Base-by-base conservation (phyloP, 2,329 filamentous ascomycete species). In the Sclerotinia minor region DNA sequence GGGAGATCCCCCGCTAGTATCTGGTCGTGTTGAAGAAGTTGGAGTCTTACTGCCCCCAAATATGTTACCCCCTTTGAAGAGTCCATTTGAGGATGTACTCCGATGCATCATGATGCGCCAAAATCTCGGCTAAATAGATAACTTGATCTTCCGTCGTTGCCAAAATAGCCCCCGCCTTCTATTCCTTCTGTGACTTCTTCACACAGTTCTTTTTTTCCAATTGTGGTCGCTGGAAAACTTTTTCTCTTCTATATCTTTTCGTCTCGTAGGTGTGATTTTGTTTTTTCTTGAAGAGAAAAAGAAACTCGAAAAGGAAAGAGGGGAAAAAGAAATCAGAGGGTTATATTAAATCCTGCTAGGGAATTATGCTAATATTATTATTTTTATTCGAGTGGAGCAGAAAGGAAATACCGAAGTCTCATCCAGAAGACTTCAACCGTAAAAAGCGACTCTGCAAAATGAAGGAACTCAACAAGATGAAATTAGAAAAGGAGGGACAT, bases 41-140 rank as follows among this genome's bases (percentile, higher is more conserved):
- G 73, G 69, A 32, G 75, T 75, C 65, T 73, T 76, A 65, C 66
- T 74, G 57, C 70, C 61, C 29, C 71, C 69, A 67, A 74, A 74
- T 59, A 74, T 70, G 63, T 68, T 69, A 41, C 67, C 64, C 41
- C 69, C 68, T 58, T 65, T 71, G 60, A 71, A 72, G 44, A 72
- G 45, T 29, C 70, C 72, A 59, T 65, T 61, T 50, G 59, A 69
- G 50, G 54, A 35, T 29, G 68, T 67, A 65, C 64, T 26, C 53
- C 65, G 65, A 55, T 71, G 69, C 71, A 72, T 72, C 32, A 41
- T 24, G 19, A 5, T 44, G 45, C 45, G 44, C 65, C 65, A 53
- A 61, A 67, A 63, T 35, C 58, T 67, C 65, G 65, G 65, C 35
- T 67, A 67, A 63, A 44, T 44, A 54, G 38, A 49, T 32, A 59